Evolutionary conservation across 2,329 filamentous ascomycete genomes (phyloP).

Genomic region (Microcyclospora pomicola): DNA sequence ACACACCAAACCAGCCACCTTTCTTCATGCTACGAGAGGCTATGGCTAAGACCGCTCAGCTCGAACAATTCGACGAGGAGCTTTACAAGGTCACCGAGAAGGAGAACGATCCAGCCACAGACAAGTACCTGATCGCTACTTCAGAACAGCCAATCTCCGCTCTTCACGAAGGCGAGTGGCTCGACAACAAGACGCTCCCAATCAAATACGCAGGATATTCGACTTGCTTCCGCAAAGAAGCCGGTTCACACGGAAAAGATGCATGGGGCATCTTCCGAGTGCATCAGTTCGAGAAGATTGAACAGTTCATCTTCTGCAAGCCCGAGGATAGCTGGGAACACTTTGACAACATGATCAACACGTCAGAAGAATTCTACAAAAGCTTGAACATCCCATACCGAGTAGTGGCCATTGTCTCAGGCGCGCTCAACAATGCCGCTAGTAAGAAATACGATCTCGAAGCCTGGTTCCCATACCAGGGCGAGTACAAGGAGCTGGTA

Average conservation of each 20-base stretch:
- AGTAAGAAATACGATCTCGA: slow-evolving; percentile 94
- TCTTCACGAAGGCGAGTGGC: slow-evolving; percentile 79
- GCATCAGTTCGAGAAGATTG: slow-evolving; percentile 92
- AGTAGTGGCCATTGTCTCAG: slow-evolving; percentile 89
- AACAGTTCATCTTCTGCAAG: slow-evolving; percentile 68
- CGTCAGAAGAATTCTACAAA: slow-evolving; percentile 90
- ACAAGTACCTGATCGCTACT: slow-evolving; percentile 74
- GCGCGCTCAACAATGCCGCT: slow-evolving; percentile 77
- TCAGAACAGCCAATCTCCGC: slow-evolving; percentile 92
- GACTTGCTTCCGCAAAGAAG: slow-evolving; percentile 92
- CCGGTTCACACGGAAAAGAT: slow-evolving; percentile 79
- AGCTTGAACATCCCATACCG: slow-evolving; percentile 79
- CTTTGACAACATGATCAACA: slow-evolving; percentile 84
- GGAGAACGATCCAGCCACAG: slow-evolving; percentile 64
- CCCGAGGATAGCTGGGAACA: slow-evolving; percentile 85
- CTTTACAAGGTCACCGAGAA: slow-evolving; percentile 86
- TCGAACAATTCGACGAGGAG: slow-evolving; percentile 95
- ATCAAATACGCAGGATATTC: slow-evolving; percentile 82
- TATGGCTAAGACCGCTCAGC: slow-evolving; percentile 96
- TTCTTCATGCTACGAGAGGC: slow-evolving; percentile 91
- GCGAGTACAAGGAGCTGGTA: slow-evolving; percentile 95
- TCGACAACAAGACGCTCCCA: slow-evolving; percentile 69
- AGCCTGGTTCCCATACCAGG: slow-evolving; percentile 91
- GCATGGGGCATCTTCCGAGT: slow-evolving; percentile 98
- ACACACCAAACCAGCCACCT: slow-evolving; percentile 51